Evolutionary conservation across 2,329 filamentous ascomycete genomes (phyloP), one percentile per base, ranked within the genome.

Genomic region (Cercospora sp.): DNA sequence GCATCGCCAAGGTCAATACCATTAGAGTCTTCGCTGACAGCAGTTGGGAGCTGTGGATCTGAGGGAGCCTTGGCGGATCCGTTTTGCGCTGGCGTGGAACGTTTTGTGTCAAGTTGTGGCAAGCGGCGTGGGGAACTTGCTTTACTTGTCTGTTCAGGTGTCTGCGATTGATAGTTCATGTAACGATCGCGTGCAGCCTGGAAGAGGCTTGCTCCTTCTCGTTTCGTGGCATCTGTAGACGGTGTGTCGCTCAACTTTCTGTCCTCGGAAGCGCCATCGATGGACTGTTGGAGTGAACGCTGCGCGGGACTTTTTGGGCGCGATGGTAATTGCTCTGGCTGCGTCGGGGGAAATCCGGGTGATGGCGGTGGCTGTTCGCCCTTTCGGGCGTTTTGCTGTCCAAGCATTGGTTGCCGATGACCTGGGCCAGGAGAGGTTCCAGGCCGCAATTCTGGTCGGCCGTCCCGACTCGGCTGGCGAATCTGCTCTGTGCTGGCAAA

Each of bases 401-500:
- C 62, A 5, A 58, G 21, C 24, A 55, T 24, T 30, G 49, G 62
- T 28, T 66, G 63, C 16, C 55, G 55, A 30, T 61, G 58, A 30
- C 69, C 70, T 28, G 73, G 73, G 8, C 60, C 71, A 32, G 74
- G 74, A 16, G 74, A 72, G 3, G 75, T 76, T 9, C 73, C 75
- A 30, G 74, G 73, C 43, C 76, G 69, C 28, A 68, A 65, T 6
- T 75, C 70, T 63, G 70, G 59, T 64, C 67, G 63, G 12, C 55
- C 68, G 45, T 77, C 76, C 24, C 76, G 68, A 70, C 74, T 77
- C 7, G 70, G 68, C 28, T 73, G 66, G 26, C 78, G 78, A 72
- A 79, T 75, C n/a, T 77, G 77, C 49, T 80, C 78, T 5, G 73
- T 73, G 66, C 78, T 78, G 16, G 75, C 74, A 55, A 74, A 74